Evolutionary conservation across 352 stramenopile species (phyloP), one percentile per base, ranked within the genome.

Genomic region (Phytophthora megakarya): DNA sequence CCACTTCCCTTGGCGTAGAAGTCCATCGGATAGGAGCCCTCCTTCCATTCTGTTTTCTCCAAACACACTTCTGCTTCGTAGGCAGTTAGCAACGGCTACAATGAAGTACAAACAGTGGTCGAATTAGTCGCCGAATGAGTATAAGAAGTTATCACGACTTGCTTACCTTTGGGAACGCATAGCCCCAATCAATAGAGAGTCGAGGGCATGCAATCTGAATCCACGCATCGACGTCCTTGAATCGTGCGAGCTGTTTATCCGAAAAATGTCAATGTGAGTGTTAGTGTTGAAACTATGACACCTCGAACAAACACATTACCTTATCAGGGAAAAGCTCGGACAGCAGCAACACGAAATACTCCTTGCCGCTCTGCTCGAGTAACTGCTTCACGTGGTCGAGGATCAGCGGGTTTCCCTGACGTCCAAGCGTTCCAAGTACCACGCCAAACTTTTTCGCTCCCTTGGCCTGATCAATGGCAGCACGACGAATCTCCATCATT

Each of bases 101-200:
- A 42, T 22, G 47, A 15, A 61, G 19, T 12, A 35, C 12, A 52
- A n/a, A 7, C 13, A 45, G 18, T 39, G 23, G 8, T 28, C 12
- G 28, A n/a, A 35, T 42, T 46, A 63, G 37, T 38, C 2, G 11
- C 16, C 30, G 26, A 43, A 42, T 32, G 5, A 48, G 3, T 15
- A 45, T 39, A 5, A n/a, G 12, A 25, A 9, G 5, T 21, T 23
- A 39, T 7, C 19, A 52, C 16, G 16, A 49, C 7, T 21, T 28
- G 52, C 18, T 48, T 40, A 92, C 87, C 76, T 97, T 97, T 22
- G 75, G 73, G 56, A 99, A 99, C 37, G 93, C 92, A 64, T 99
- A 97, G 50, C 98, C 98, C 98, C 98, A 99, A 73, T 99, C 98
- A 33, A 99, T 98, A 22, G 92, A 98, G 13, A 99, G 80, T 13